Evolutionary conservation across 192 early-diverging fungal species (phyloP), one percentile per base, ranked within the genome.

Genomic region (Linnemannia schmuckeri): DNA sequence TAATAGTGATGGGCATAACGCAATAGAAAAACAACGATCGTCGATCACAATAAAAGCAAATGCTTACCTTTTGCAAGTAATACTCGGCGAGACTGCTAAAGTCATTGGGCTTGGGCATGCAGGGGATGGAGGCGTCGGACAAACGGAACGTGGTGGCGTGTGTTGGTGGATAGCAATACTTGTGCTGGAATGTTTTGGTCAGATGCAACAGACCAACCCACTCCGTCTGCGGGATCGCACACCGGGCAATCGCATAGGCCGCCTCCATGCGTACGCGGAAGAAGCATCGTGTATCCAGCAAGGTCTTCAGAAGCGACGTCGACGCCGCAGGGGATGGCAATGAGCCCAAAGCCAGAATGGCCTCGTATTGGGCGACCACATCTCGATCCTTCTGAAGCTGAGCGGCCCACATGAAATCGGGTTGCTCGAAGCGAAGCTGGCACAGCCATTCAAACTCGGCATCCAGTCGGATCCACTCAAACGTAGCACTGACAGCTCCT

Each of bases 391-490:
- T 95, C 24, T 94, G 92, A 79, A 99, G 90, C 89, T 97, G 96
- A 27, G 96, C 93, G 9, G 95, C 94, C 98, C 98, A 99, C 97
- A 98, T 99, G 82, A 96, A 98, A 76, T 96, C 96, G 0, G 94
- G 93, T 88, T 99, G 97, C 76, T 94, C 93, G 78, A 98, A 97
- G 30, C 93, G 91, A 73, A 97, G 95, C 13, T 93, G 81, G 78
- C 97, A 97, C 24, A 98, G 88, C 99, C 99, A 99, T 75, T 98
- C 96, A 73, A 95, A 90, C 70, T 98, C 98, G 4, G 97, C 95
- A 82, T 99, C 98, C 72, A 99, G 86, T 44, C 97, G 93, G 89
- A 99, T 97, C 97, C 97, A 99, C 81, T 99, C 99, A 49, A 99
- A 97, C n/a, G 94, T 93, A 1, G 93, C 92, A 75, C 93, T 82